Evolutionary conservation across 768 basidiomycete genomes (phyloP).

Genomic region (Krasilnikovozyma curviuscula): DNA sequence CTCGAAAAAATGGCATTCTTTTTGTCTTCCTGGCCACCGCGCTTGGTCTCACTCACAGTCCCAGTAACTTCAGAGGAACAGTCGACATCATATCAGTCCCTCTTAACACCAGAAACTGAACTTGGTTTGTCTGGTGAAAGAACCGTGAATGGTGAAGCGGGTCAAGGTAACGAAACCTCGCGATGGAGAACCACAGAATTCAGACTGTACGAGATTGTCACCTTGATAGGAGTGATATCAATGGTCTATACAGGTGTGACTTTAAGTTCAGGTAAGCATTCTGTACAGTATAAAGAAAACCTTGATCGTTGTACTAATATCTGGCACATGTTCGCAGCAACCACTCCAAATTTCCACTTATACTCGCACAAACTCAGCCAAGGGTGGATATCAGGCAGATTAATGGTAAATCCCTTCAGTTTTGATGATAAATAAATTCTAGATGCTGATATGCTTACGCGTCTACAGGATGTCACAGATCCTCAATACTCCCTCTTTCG

Average conservation of each 20-base stretch:
- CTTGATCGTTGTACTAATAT: not conserved
- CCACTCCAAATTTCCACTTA: slow-evolving; percentile 50
- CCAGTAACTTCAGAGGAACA: too few species aligned
- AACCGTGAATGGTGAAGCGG: too few species aligned
- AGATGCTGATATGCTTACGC: not conserved
- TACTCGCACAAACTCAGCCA: slow-evolving; percentile 41
- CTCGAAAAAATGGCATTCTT: too few species aligned
- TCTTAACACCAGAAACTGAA: too few species aligned
- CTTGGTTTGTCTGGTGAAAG: too few species aligned
- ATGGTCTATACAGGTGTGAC: slow-evolving; percentile 59
- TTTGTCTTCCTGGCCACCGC: too few species aligned
- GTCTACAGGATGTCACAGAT: slow-evolving; percentile 69
- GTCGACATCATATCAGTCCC: too few species aligned
- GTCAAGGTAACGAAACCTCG: too few species aligned
- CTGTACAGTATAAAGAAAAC: not conserved
- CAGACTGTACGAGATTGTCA: slow-evolving; percentile 46
- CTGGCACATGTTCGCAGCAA: slow-evolving; percentile 30
- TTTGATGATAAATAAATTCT: not conserved
- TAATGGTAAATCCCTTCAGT: slow-evolving; percentile 40
- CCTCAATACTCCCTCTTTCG: slow-evolving; percentile 77
- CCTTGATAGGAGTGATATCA: slow-evolving; percentile 42
- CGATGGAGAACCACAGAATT: slow-evolving; percentile 76
- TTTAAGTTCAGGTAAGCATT: slow-evolving; percentile 46
- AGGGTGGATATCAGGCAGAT: slow-evolving; percentile 68
- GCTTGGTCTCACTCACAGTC: too few species aligned